A percentile compares a stretch with the other conserved stretches of the same genome.
These are phyloP conservation scores for Stentor roeselii DNA, from an alignment of 73 alveolate species.

Conservation along the genomic window DNA sequence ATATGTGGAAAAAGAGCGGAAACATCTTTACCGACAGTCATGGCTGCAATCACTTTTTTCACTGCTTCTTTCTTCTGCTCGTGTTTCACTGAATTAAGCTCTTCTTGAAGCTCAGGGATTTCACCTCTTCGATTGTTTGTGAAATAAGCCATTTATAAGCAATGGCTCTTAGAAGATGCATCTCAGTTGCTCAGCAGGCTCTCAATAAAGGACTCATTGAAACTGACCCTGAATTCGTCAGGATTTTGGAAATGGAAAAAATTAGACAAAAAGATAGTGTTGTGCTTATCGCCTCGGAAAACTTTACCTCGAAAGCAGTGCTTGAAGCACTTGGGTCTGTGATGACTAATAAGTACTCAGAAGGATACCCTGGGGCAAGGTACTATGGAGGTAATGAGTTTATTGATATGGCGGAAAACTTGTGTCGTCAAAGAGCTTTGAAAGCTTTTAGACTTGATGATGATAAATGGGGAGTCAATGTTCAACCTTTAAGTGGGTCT, in stretches of 20 bases:
- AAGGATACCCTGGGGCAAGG: slow-evolving; percentile 78
- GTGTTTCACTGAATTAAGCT: slow-evolving; percentile 84
- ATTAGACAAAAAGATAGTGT: slow-evolving; percentile 73
- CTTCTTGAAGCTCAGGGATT: slow-evolving; percentile 92
- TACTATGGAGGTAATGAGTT: slow-evolving; percentile 93
- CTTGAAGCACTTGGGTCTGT: slow-evolving; percentile 90
- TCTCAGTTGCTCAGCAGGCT: slow-evolving; percentile 28
- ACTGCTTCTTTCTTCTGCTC: slow-evolving; percentile 96
- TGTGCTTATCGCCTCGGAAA: slow-evolving; percentile 88
- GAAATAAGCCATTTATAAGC: slow-evolving; percentile 30
- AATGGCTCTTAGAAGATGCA: slow-evolving; percentile 9
- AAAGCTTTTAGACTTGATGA: slow-evolving; percentile 78
- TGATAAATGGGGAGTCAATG: slow-evolving; percentile 45
- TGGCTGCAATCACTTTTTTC: slow-evolving; percentile 96
- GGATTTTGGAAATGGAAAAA: slow-evolving; percentile 69
- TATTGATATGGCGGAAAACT: slow-evolving; percentile 79
- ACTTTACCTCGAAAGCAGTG: slow-evolving; percentile 59
- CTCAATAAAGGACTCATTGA: slow-evolving; percentile 33
- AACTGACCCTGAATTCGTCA: slow-evolving; percentile 76
- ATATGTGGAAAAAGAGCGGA: slow-evolving; percentile 94
- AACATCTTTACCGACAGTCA: slow-evolving; percentile 98
- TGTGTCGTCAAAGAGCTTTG: slow-evolving; percentile 84
- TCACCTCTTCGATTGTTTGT: slow-evolving; percentile 81
- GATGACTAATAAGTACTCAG: slow-evolving; percentile 89
- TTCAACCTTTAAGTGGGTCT: slow-evolving; percentile 89